Evolutionary conservation across 768 basidiomycete species (phyloP).

Genomic region (Exidia glandulosa): DNA sequence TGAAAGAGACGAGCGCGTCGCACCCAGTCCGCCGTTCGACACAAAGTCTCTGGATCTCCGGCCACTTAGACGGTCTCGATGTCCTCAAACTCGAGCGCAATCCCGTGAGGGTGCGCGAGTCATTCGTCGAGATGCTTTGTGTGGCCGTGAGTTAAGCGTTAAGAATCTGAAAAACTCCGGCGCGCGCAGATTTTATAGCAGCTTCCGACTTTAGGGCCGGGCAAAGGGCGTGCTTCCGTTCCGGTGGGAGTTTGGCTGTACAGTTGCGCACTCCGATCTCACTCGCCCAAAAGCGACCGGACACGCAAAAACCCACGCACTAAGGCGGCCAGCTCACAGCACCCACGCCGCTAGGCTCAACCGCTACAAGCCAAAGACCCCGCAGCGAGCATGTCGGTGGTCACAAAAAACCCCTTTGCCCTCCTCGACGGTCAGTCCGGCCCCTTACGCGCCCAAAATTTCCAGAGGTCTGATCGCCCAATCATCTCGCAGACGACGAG

Average conservation of each 20-base stretch:
- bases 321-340: neutral
- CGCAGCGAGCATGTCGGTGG: constrained; percentile 83
- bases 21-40: constrained; percentile 73
- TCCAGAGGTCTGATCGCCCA: neutral
- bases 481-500: constrained; percentile 4
- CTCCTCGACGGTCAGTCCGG: constrained; percentile 57
- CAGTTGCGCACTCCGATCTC: constrained; percentile 4
- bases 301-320: constrained; percentile 1
- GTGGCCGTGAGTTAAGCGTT: constrained; percentile 56
- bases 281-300: neutral
- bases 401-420: constrained; percentile 78
- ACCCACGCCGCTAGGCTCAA: constrained; percentile 2
- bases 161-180: neutral
- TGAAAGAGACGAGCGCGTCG: constrained; percentile 50
- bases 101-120: constrained; percentile 45
- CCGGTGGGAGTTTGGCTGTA: constrained; percentile 8
- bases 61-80: constrained; percentile 75
- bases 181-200: constrained; percentile 13
- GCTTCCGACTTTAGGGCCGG: constrained; percentile 4
- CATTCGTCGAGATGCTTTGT: constrained; percentile 86
- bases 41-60: constrained; percentile 46
- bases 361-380: constrained; percentile 31
- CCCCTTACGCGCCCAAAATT: neutral
- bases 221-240: neutral
- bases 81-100: constrained; percentile 72